Conservation (phyloP, 2,329 filamentous ascomycete genomes). For the Arthrobotrys iridis region DNA sequence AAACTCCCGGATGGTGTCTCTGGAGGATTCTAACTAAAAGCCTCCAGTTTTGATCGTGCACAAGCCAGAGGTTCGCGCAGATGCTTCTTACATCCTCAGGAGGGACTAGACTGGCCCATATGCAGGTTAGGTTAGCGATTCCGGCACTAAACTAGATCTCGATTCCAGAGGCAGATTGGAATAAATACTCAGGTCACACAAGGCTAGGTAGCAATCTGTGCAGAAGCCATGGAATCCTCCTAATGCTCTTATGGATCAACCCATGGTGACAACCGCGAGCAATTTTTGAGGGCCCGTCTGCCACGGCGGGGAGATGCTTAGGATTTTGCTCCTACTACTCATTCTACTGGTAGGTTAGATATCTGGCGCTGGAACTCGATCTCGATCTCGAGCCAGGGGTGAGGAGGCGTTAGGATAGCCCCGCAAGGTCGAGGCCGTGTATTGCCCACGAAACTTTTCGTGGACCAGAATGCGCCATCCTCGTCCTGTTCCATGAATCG, state of each 20-base stretch:
- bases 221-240: background rate
- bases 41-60: background rate
- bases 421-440: background rate
- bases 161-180: background rate
- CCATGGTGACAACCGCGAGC: background rate
- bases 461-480: conserved; percentile 17
- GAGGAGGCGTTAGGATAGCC: background rate
- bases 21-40: background rate
- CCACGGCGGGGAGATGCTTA: background rate
- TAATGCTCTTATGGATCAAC: background rate
- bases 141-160: background rate
- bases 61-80: background rate
- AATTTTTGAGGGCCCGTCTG: background rate
- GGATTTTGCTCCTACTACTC: background rate
- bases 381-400: conserved; percentile 13
- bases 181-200: conserved; percentile 31
- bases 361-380: conserved; percentile 8
- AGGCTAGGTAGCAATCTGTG: background rate
- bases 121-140: background rate
- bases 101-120: conserved; percentile 31
- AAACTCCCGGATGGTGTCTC: no score
- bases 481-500: conserved; percentile 17
- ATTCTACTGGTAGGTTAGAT: background rate
- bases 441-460: conserved; percentile 14
- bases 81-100: background rate